These are phyloP conservation scores for Gaeumannomyces tritici DNA, from an alignment of 2,329 filamentous ascomycete genomes.

Conservation along the genomic window DNA sequence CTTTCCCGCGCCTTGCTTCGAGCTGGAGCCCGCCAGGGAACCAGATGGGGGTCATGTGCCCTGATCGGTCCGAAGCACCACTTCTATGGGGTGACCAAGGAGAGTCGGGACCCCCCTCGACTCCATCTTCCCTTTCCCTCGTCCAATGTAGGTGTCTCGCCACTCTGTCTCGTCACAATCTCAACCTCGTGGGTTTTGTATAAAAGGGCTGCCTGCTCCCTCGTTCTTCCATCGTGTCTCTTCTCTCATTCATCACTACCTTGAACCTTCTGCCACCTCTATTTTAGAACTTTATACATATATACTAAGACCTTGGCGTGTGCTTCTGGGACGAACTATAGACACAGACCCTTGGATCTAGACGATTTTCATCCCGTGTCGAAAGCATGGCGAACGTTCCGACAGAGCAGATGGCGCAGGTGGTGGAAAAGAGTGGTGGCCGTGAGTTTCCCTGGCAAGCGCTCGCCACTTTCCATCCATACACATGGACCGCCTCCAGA, in stretches of 20 bases:
- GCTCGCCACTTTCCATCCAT: conserved; percentile 18
- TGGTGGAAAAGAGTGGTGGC: conserved; percentile 72
- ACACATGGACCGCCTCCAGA: neutral
- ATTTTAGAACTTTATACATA: neutral
- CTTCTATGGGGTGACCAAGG: neutral
- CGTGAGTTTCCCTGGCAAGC: conserved; percentile 36
- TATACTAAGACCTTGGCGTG: neutral
- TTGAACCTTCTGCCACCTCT: neutral
- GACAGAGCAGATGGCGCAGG: conserved; percentile 81
- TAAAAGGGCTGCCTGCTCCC: neutral
- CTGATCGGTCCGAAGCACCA: neutral
- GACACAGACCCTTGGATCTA: neutral
- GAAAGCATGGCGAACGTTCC: conserved; percentile 50
- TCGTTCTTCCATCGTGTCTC: neutral
- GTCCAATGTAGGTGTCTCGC: neutral
- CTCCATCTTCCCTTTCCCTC: neutral
- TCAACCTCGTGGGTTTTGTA: neutral
- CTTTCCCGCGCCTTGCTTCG: neutral
- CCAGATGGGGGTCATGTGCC: neutral
- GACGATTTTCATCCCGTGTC: neutral
- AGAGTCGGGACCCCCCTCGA: neutral
- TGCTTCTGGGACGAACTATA: neutral
- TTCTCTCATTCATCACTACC: neutral
- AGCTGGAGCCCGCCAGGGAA: neutral
- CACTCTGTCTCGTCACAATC: neutral